A percentile compares a stretch with the other conserved stretches of the same genome.
Evolutionary conservation across 208 protist genomes (phyloP).

Genomic region (Zelonia costaricensis): DNA sequence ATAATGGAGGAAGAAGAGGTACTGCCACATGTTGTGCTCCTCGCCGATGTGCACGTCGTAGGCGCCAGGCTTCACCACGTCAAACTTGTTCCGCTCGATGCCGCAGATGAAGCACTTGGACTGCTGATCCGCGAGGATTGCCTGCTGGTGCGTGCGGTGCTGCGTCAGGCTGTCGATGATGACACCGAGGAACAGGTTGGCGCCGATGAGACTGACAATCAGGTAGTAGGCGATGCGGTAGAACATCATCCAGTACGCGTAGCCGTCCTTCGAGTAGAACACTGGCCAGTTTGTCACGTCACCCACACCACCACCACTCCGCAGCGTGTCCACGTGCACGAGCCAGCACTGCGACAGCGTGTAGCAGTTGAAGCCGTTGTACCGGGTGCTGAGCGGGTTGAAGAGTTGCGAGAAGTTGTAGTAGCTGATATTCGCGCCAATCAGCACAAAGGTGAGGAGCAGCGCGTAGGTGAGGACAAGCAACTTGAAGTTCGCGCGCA

Average conservation of each 20-base stretch:
- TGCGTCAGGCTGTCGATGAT: constrained; percentile 93
- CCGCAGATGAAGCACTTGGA: constrained; percentile 95
- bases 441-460: constrained; percentile 54
- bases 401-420: constrained; percentile 64
- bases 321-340: constrained; percentile 74
- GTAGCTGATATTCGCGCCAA: constrained; percentile 63
- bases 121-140: constrained; percentile 65
- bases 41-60: constrained; percentile 84
- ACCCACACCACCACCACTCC: constrained; percentile 73
- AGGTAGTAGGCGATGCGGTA: constrained; percentile 88
- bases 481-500: constrained; percentile 38
- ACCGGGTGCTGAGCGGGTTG: constrained; percentile 34
- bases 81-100: constrained; percentile 79
- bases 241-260: constrained; percentile 88
- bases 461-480: constrained; percentile 64
- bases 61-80: constrained; percentile 62
- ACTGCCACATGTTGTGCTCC: constrained; percentile 97
- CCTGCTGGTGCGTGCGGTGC: constrained; percentile 64
- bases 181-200: constrained; percentile 94
- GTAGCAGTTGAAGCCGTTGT: constrained; percentile 76
- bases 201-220: constrained; percentile 77
- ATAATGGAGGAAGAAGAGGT: constrained; percentile 93
- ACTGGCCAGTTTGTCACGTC: constrained; percentile 68
- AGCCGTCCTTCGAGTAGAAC: constrained; percentile 46
- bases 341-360: constrained; percentile 77